Conservation (phyloP, 2,329 filamentous ascomycete species). For the Epichloe baconii region DNA sequence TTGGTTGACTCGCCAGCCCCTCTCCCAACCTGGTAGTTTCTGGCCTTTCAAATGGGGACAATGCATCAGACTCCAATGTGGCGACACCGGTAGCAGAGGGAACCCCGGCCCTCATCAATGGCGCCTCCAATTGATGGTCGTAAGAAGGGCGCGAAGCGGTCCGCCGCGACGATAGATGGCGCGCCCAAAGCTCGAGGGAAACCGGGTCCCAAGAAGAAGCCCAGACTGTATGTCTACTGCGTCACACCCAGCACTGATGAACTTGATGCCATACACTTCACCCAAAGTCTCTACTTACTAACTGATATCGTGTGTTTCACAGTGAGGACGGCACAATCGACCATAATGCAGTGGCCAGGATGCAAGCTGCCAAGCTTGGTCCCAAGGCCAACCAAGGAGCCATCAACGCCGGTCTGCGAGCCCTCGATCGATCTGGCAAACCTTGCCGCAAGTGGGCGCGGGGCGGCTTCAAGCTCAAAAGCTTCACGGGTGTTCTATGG, state of each 20-base stretch:
- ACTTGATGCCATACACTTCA: neutral
- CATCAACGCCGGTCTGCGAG: conserved; percentile 91
- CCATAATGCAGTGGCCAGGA: conserved; percentile 35
- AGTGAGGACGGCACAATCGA: conserved; percentile 54
- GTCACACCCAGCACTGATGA: neutral
- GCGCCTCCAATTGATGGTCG: conserved; percentile 45
- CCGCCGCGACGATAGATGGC: conserved; percentile 48
- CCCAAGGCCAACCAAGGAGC: conserved; percentile 95
- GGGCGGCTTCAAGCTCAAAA: conserved; percentile 74
- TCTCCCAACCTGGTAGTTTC: conserved; percentile 26
- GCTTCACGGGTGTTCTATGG: conserved; percentile 81
- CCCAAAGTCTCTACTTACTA: conserved; percentile 16
- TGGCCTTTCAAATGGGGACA: conserved; percentile 36
- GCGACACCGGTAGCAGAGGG: conserved; percentile 43
- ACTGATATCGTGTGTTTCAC: neutral
- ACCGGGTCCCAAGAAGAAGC: conserved; percentile 94
- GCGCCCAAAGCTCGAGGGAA: conserved; percentile 64
- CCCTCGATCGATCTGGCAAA: conserved; percentile 81
- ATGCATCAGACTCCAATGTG: conserved; percentile 45
- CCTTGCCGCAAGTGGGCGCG: conserved; percentile 87
- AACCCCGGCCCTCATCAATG: conserved; percentile 43
- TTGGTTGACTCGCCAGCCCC: conserved; percentile 32
- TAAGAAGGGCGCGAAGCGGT: conserved; percentile 63
- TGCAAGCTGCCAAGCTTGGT: conserved; percentile 59
- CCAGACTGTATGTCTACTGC: conserved; percentile 62